phyloP scores from a whole-genome alignment of 805 yeast genomes.

The Kuraishia cidri region DNA sequence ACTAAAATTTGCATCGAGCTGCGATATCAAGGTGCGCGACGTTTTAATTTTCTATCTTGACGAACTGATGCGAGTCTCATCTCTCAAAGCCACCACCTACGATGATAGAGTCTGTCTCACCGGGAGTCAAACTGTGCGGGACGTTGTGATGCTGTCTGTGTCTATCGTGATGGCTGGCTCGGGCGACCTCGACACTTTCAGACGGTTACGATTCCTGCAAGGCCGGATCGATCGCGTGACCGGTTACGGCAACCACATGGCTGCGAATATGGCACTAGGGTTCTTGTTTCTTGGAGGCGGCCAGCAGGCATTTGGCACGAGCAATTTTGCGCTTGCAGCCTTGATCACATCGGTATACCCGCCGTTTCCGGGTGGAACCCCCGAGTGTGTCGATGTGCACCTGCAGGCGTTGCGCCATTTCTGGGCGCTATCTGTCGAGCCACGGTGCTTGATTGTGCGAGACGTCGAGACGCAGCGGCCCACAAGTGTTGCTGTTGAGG shows the following conservation, averaged over 20 bases:
- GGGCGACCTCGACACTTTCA: constrained; percentile 74
- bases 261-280: constrained; percentile 77
- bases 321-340: constrained; percentile 58
- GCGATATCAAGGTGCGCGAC: constrained; percentile 41
- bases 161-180: constrained; percentile 84
- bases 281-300: constrained; percentile 89
- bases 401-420: constrained; percentile 82
- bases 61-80: constrained; percentile 31
- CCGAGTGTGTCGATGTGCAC: constrained; percentile 44
- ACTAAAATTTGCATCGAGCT: constrained; percentile 66
- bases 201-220: constrained; percentile 65
- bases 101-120: constrained; percentile 50
- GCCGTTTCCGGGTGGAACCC: constrained; percentile 39
- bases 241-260: constrained; percentile 66
- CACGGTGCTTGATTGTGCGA: constrained; percentile 70
- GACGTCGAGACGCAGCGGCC: constrained; percentile 58
- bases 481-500: constrained; percentile 31
- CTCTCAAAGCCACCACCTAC: constrained; percentile 33
- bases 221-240: constrained; percentile 35
- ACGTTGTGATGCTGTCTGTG: constrained; percentile 51
- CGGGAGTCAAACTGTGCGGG: constrained; percentile 47
- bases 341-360: constrained; percentile 77
- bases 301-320: constrained; percentile 64
- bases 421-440: constrained; percentile 81
- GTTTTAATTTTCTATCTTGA: constrained; percentile 50